These are phyloP conservation scores for Entoloma clypeatum DNA, from an alignment of 1,284 basidiomycete species.

Conservation along the genomic window DNA sequence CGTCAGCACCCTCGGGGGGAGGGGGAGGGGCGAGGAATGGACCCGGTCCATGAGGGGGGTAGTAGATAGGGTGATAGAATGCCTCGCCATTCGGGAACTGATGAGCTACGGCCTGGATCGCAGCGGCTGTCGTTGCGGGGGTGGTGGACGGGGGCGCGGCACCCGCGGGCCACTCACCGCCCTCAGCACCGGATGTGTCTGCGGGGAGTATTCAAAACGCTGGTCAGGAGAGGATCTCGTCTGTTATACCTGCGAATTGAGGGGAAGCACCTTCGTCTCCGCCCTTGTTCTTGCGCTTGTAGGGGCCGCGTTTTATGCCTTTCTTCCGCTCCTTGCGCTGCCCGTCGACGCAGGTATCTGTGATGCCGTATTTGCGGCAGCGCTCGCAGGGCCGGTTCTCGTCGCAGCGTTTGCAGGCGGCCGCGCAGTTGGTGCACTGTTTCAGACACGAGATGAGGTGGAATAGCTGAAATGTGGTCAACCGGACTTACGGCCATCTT, in stretches of 20 bases:
- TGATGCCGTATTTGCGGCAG: constrained; percentile 76
- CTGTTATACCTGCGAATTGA: constrained; percentile 18
- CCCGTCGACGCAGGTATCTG: constrained; percentile 68
- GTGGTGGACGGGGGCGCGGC: constrained; percentile 26
- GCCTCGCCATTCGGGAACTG: constrained; percentile 45
- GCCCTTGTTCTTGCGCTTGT: constrained; percentile 69
- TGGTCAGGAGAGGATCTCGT: not conserved
- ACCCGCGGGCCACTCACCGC: constrained; percentile 33
- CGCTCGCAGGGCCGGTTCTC: constrained; percentile 76
- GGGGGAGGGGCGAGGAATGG: constrained; percentile 39
- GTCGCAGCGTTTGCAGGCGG: constrained; percentile 84
- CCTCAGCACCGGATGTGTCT: constrained; percentile 14
- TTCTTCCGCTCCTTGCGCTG: constrained; percentile 81
- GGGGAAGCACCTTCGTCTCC: constrained; percentile 20
- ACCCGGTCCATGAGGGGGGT: constrained; percentile 40
- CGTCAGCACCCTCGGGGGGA: constrained; percentile 37
- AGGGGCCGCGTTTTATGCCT: constrained; percentile 82
- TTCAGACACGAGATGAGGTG: constrained; percentile 2
- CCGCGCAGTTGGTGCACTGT: constrained; percentile 81
- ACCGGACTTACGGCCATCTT: constrained; percentile 78
- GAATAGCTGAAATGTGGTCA: constrained; percentile 5
- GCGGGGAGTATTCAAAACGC: not conserved
- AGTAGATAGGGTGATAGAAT: constrained; percentile 51
- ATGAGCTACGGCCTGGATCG: constrained; percentile 36
- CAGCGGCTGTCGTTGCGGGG: constrained; percentile 19